A percentile compares a stretch with the other conserved stretches of the same genome.
Conservation (phyloP, 495 filamentous ascomycete species). For the Margaritispora aquatica region DNA sequence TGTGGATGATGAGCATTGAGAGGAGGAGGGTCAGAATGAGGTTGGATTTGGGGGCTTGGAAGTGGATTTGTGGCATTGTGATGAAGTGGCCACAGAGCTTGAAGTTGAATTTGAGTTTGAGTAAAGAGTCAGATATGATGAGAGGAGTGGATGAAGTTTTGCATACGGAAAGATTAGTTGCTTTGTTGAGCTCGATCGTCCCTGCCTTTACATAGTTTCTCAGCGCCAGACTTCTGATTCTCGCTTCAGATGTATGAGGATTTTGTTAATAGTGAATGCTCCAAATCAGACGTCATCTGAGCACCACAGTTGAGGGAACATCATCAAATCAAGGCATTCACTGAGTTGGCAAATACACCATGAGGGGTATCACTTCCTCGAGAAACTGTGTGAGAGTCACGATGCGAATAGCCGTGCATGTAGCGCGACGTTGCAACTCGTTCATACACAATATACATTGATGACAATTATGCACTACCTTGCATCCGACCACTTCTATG, state of each 20-base stretch:
- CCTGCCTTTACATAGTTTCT: too few species aligned
- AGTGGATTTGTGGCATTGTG: too few species aligned
- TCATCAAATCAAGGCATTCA: neutral
- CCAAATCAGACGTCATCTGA: neutral
- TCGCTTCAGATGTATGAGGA: too few species aligned
- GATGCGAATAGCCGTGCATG: neutral
- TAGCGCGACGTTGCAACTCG: neutral
- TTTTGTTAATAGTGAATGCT: too few species aligned
- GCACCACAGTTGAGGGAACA: neutral
- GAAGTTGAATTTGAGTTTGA: too few species aligned
- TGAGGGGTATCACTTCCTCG: neutral
- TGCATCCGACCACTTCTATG: neutral
- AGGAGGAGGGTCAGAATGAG: neutral
- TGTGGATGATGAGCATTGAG: neutral
- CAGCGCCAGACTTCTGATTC: too few species aligned
- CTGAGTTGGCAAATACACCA: neutral
- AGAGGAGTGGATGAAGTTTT: too few species aligned
- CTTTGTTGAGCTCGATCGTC: too few species aligned
- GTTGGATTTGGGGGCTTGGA: too few species aligned
- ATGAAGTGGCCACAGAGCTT: too few species aligned
- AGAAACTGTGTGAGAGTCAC: neutral
- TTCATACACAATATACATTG: neutral
- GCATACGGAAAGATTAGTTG: too few species aligned
- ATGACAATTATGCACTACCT: neutral
- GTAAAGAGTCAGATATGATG: too few species aligned